Conservation (phyloP, 495 filamentous ascomycete species). For the Lasiosphaeria ovina region DNA sequence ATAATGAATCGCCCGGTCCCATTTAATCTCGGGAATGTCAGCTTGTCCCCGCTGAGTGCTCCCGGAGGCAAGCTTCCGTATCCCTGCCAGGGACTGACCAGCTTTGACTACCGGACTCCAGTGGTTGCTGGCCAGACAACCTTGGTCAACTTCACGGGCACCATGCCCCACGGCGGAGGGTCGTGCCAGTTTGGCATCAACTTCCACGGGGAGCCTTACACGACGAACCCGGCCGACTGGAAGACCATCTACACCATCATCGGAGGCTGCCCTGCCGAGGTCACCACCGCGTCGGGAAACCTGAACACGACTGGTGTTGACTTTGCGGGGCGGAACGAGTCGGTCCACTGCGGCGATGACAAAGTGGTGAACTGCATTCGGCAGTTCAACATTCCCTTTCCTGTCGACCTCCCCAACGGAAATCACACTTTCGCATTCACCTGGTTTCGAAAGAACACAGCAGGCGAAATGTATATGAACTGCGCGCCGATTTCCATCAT, state of each 20-base stretch:
- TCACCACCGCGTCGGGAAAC: conserved; percentile 23
- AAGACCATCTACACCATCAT: conserved; percentile 69
- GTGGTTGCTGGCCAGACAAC: conserved; percentile 46
- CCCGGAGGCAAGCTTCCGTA: conserved; percentile 10
- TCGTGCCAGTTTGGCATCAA: conserved; percentile 73
- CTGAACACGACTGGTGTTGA: conserved; percentile 20
- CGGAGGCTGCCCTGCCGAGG: conserved; percentile 58
- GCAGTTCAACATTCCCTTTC: conserved; percentile 20
- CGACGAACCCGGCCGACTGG: conserved; percentile 46
- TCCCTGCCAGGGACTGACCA: conserved; percentile 9
- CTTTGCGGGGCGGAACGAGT: conserved; percentile 1
- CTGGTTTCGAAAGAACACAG: conserved; percentile 54
- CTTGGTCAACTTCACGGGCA: conserved; percentile 44
- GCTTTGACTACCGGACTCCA: conserved; percentile 5
- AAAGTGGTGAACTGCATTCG: conserved; percentile 14
- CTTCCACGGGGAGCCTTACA: conserved; percentile 52
- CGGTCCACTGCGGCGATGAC: conserved; percentile 18
- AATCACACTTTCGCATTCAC: conserved; percentile 52
- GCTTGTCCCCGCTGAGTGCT: conserved; percentile 5
- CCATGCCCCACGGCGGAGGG: conserved; percentile 68
- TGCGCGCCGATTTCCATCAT: conserved; percentile 51
- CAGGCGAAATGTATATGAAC: conserved; percentile 60
- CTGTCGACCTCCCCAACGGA: conserved; percentile 11
- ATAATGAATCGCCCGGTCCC: conserved; percentile 8
- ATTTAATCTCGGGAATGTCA: conserved; percentile 3